Conservation (phyloP, 2,329 filamentous ascomycete genomes). For the Bertia moriformis region DNA sequence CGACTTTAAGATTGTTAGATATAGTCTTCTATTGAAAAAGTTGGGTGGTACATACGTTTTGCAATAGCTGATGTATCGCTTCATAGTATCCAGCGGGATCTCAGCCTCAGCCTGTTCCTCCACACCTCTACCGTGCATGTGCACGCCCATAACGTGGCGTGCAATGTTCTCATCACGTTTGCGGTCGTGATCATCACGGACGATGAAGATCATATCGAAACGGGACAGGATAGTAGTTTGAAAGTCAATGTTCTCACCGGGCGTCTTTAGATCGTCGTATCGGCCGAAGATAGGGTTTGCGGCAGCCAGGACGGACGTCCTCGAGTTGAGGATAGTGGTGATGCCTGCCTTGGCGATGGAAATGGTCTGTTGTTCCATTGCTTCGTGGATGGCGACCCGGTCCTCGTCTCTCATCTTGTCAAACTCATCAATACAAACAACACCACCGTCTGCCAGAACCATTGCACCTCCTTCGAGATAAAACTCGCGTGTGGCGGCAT, state of each 20-base stretch:
- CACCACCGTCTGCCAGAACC: conserved; percentile 91
- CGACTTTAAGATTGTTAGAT: conserved; percentile 40
- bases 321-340: conserved; percentile 89
- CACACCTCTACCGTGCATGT: conserved; percentile 75
- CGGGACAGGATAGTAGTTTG: conserved; percentile 94
- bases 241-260: conserved; percentile 97
- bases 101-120: conserved; percentile 77
- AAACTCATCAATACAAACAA: conserved; percentile 98
- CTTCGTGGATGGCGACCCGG: conserved; percentile 93
- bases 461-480: conserved; percentile 97
- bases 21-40: background rate
- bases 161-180: conserved; percentile 85
- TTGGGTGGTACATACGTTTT: conserved; percentile 57
- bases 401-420: conserved; percentile 99
- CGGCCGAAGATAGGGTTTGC: conserved; percentile 96
- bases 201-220: conserved; percentile 99
- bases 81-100: conserved; percentile 91
- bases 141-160: conserved; percentile 91
- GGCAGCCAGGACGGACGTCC: conserved; percentile 86
- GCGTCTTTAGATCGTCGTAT: conserved; percentile 95
- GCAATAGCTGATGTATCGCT: conserved; percentile 92
- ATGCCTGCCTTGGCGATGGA: conserved; percentile 98
- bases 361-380: conserved; percentile 99
- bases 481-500: conserved; percentile 83
- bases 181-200: conserved; percentile 84